Evolutionary conservation across 2,329 filamentous ascomycete species (phyloP), one percentile per base, ranked within the genome.

Genomic region (Ophiocordyceps sinensis): DNA sequence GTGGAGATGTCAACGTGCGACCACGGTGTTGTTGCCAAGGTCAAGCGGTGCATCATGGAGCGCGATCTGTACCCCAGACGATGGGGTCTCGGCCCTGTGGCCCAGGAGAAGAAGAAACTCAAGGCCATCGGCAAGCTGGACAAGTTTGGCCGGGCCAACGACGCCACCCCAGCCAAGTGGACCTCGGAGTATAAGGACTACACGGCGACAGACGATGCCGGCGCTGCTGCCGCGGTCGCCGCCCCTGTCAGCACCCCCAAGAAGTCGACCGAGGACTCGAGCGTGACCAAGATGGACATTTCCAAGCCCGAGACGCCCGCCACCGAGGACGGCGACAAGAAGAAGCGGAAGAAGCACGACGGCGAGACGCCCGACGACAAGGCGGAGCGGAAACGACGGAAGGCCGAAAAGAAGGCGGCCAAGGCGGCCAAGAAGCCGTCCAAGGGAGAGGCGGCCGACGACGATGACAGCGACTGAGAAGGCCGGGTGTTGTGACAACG

Each of bases 21-120:
- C 60, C 91, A 98, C 65, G 91, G 91, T 54, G 87, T 95, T 44
- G 89, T 96, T 44, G 91, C 91, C 53, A 96, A 95, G 74, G 86
- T 98, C 61, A 98, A 98, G 81, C 82, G 91, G 55, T 94, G 88
- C 66, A 98, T 98, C 65, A 98, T 98, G 91, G 91, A 98, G 74
- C 85, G 91, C 55, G 91, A 96, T 61, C 74, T 96, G 44, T 98
- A 98, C 75, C 91, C 91, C 48, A 77, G 87, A 62, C 75, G 89
- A 71, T 98, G 91, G 91, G 91, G 91, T 51, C 77, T 96, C 58
- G 91, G 91, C 47, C 89, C 91, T 41, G 81, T 89, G 45, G 91
- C 91, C 39, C 68, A 82, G 38, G 87, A 96, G 75, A 98, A 98
- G 80, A 98, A 98, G 83, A 95, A 96, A 78, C 79, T 98, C 72